Evolutionary conservation across 2,329 filamentous ascomycete genomes (phyloP).

Genomic region (Penicillium sp.): DNA sequence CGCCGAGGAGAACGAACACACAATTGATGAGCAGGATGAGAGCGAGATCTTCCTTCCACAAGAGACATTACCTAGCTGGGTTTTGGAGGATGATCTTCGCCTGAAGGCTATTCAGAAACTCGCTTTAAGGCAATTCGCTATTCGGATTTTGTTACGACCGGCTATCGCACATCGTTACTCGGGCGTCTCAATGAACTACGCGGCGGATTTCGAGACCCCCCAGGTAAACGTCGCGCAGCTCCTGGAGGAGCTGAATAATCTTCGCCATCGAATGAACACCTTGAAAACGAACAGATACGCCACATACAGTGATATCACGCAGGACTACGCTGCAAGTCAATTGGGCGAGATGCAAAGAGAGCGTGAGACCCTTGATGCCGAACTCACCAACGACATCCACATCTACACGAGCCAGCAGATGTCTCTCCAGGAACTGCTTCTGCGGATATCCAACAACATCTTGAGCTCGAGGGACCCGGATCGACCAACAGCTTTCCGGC

Average conservation of each 20-base stretch:
- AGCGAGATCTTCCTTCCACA: slow-evolving; percentile 22
- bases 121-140: slow-evolving; percentile 41
- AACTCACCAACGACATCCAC: slow-evolving; percentile 32
- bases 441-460: slow-evolving; percentile 39
- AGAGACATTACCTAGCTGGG: slow-evolving; percentile 29
- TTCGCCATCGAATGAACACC: slow-evolving; percentile 33
- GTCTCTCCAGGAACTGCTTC: slow-evolving; percentile 37
- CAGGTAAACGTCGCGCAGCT: slow-evolving; percentile 34
- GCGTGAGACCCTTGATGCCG: slow-evolving; percentile 28
- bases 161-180: slow-evolving; percentile 41
- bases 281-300: slow-evolving; percentile 30
- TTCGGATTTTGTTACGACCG: slow-evolving; percentile 41
- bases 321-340: slow-evolving; percentile 26
- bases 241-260: slow-evolving; percentile 35
- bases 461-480: slow-evolving; percentile 39
- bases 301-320: slow-evolving; percentile 35
- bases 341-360: slow-evolving; percentile 18
- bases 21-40: slow-evolving; percentile 18
- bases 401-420: slow-evolving; percentile 32
- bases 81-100: slow-evolving; percentile 30
- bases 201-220: slow-evolving; percentile 29
- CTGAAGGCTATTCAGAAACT: slow-evolving; percentile 42
- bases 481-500: slow-evolving; percentile 33
- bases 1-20: slow-evolving; percentile 13
- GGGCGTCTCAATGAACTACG: slow-evolving; percentile 35